These are phyloP conservation scores for Pterocarpus santalinus DNA, from an alignment of 306 rosid species.

Conservation along the genomic window DNA sequence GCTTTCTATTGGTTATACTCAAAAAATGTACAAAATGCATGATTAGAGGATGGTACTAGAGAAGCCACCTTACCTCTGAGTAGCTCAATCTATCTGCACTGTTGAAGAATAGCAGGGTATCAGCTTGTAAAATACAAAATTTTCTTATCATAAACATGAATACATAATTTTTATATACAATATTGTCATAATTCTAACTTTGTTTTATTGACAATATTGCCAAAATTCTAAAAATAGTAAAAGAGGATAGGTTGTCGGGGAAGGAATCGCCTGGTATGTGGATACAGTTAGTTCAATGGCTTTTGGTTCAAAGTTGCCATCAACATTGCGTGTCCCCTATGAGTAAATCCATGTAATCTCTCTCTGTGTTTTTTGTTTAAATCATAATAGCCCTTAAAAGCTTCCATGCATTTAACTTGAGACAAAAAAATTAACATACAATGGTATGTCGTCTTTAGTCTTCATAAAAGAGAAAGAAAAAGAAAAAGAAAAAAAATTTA, in stretches of 20 bases:
- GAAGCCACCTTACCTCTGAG: slow-evolving; percentile 77
- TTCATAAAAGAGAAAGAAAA: neutral
- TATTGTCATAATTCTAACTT: slow-evolving; percentile 2
- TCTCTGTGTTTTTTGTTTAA: slow-evolving; percentile 69
- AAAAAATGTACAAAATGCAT: no score
- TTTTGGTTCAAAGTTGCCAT: slow-evolving; percentile 76
- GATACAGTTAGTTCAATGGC: slow-evolving; percentile 80
- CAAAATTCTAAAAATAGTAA: neutral
- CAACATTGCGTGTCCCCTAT: slow-evolving; percentile 76
- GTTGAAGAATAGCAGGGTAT: slow-evolving; percentile 77
- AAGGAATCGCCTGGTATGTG: slow-evolving; percentile 71
- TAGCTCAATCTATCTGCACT: slow-evolving; percentile 78
- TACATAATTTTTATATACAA: neutral
- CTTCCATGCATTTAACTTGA: slow-evolving; percentile 86
- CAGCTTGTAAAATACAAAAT: slow-evolving; percentile 65
- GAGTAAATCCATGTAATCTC: slow-evolving; percentile 91
- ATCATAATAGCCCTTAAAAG: slow-evolving; percentile 75
- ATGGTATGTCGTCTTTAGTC: neutral
- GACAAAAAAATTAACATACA: slow-evolving; percentile 27
- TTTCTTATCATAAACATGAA: slow-evolving; percentile 21
- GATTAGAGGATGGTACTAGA: no score
- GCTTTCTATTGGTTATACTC: no score
- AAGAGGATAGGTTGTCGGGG: neutral
- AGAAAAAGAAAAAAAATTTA: neutral
- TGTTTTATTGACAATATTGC: neutral